phyloP scores from a whole-genome alignment of 495 filamentous ascomycete genomes.

The Podospora pseudoanserina region DNA sequence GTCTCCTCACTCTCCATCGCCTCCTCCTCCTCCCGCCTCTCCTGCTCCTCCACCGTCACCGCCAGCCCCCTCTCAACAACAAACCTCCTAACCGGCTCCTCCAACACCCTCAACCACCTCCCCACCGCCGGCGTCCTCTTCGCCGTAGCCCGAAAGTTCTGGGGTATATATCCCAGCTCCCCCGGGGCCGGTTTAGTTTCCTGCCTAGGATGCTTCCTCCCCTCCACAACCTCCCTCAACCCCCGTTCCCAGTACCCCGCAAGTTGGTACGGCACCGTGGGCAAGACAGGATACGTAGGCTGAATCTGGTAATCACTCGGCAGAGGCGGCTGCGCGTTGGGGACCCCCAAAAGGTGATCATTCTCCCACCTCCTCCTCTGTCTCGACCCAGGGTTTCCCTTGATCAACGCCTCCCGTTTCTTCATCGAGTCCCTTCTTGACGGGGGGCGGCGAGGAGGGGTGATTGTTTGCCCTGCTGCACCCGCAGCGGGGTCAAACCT shows the following conservation, averaged over 20 bases:
- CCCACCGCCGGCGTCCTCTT: conserved; percentile 48
- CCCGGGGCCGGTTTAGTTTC: conserved; percentile 16
- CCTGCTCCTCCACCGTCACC: conserved; percentile 9
- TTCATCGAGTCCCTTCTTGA: conserved; percentile 45
- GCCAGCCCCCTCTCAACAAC: conserved; percentile 38
- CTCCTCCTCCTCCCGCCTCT: neutral
- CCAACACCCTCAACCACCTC: conserved; percentile 45
- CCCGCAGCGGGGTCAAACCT: conserved; percentile 26
- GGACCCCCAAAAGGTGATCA: conserved; percentile 82
- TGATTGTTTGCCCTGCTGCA: conserved; percentile 19
- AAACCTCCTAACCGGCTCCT: conserved; percentile 47
- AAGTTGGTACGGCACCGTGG: conserved; percentile 78
- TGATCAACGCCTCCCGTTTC: conserved; percentile 69
- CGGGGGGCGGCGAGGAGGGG: conserved; percentile 34
- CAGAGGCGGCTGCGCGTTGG: conserved; percentile 76
- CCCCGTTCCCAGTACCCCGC: conserved; percentile 82
- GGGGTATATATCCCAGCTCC: conserved; percentile 51
- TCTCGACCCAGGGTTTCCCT: conserved; percentile 88
- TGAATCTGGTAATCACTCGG: conserved; percentile 75
- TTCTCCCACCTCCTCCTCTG: conserved; percentile 93
- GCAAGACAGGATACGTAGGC: conserved; percentile 71
- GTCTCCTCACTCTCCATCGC: conserved; percentile 48
- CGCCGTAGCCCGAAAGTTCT: conserved; percentile 52
- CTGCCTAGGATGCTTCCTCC: conserved; percentile 25
- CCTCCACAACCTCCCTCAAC: conserved; percentile 49